Evolutionary conservation across 108 stramenopile species (phyloP).

Genomic region (Cyclostephanos tholiformis): DNA sequence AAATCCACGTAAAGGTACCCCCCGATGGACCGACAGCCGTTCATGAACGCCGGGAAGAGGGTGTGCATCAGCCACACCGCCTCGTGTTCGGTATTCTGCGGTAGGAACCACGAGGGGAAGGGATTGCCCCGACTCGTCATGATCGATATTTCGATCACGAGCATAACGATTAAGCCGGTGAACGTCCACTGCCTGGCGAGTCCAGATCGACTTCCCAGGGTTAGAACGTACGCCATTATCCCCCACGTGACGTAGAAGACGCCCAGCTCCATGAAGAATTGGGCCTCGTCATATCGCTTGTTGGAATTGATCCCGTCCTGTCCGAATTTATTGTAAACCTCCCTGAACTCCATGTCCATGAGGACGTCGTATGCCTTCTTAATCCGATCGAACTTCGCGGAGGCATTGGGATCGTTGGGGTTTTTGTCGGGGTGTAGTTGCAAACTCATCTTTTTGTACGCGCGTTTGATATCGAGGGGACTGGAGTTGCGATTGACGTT

Average conservation of each 20-base stretch:
- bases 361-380: slow-evolving; percentile 94
- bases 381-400: slow-evolving; percentile 88
- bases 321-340: slow-evolving; percentile 98
- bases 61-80: slow-evolving; percentile 88
- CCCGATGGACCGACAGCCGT: slow-evolving; percentile 96
- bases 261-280: slow-evolving; percentile 85
- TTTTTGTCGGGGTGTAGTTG: slow-evolving; percentile 99
- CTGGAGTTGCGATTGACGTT: slow-evolving; percentile 82
- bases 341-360: slow-evolving; percentile 94
- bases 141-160: slow-evolving; percentile 89
- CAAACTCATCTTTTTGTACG: slow-evolving; percentile 92
- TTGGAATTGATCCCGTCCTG: slow-evolving; percentile 86
- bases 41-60: slow-evolving; percentile 98
- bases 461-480: slow-evolving; percentile 94
- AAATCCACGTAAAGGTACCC: slow-evolving; percentile 92
- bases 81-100: slow-evolving; percentile 90
- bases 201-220: slow-evolving; percentile 87
- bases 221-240: slow-evolving; percentile 93
- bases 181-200: slow-evolving; percentile 90
- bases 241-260: slow-evolving; percentile 95
- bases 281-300: slow-evolving; percentile 86
- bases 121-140: slow-evolving; percentile 86
- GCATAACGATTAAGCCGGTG: slow-evolving; percentile 93
- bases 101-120: slow-evolving; percentile 90
- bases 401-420: slow-evolving; percentile 82